Conservation (phyloP, 768 basidiomycete species). For the Lactarius tabidus region DNA sequence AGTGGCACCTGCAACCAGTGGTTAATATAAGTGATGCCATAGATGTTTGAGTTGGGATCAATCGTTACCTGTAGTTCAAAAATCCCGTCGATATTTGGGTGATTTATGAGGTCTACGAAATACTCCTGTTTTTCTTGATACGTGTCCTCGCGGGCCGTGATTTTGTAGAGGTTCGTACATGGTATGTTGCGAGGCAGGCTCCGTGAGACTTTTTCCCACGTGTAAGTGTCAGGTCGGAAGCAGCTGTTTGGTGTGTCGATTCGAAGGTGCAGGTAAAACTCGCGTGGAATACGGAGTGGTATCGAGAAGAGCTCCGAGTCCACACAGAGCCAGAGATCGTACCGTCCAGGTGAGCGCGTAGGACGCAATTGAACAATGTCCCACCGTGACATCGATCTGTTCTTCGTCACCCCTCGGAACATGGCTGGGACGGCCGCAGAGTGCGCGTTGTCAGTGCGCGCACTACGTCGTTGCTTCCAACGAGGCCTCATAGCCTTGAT, state of each 20-base stretch:
- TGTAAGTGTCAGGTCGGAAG: conserved; percentile 68
- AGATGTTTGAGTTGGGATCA: neutral
- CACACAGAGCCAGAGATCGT: conserved; percentile 82
- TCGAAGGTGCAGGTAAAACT: conserved; percentile 92
- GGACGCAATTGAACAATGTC: conserved; percentile 89
- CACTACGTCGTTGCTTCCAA: conserved; percentile 65
- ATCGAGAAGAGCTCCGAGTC: conserved; percentile 76
- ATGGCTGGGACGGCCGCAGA: conserved; percentile 60
- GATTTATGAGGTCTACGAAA: conserved; percentile 88
- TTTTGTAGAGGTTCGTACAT: conserved; percentile 75
- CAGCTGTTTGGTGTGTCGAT: conserved; percentile 56
- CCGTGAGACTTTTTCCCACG: conserved; percentile 65
- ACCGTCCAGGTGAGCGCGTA: conserved; percentile 74
- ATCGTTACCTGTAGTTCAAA: conserved; percentile 80
- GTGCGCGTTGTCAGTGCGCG: conserved; percentile 35
- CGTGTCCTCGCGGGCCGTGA: conserved; percentile 76
- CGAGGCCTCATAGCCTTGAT: conserved; percentile 68
- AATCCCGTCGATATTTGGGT: conserved; percentile 91
- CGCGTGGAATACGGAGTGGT: conserved; percentile 79
- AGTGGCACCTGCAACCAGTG: conserved; percentile 62
- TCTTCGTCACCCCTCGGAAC: conserved; percentile 60
- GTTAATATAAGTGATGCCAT: conserved; percentile 7
- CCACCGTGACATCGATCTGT: conserved; percentile 70
- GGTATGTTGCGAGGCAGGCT: conserved; percentile 77
- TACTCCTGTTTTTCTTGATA: conserved; percentile 85